These are phyloP conservation scores for Mycena haematopus DNA, from an alignment of 768 basidiomycete genomes.

Conservation along the genomic window DNA sequence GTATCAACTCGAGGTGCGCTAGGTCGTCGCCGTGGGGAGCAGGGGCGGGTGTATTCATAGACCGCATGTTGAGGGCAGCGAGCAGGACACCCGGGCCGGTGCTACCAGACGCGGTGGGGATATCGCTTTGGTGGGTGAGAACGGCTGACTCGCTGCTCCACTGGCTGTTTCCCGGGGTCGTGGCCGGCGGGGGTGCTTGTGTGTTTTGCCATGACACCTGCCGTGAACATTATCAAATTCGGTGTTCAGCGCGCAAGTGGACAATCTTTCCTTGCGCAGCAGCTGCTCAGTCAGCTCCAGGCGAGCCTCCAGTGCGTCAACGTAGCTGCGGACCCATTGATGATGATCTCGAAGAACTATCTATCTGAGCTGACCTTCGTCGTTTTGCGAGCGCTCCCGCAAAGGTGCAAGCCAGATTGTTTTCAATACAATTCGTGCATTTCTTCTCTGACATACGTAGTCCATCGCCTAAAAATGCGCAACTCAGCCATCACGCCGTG, in stretches of 20 bases:
- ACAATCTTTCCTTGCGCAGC: conserved; percentile 3
- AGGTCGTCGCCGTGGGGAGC: conserved; percentile 22
- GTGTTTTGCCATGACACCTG: not conserved
- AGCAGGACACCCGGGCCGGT: conserved; percentile 18
- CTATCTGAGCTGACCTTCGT: not conserved
- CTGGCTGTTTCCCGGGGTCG: not conserved
- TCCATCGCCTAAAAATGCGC: not conserved
- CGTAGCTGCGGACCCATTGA: not conserved
- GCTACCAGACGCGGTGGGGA: not conserved
- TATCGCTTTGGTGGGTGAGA: not conserved
- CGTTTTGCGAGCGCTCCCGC: not conserved
- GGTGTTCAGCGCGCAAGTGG: not conserved
- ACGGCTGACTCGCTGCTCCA: conserved; percentile 1
- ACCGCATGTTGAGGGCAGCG: conserved; percentile 18
- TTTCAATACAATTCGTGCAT: conserved; percentile 3
- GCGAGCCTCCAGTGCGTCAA: conserved; percentile 1
- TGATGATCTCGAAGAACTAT: not conserved
- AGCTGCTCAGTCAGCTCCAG: conserved; percentile 1
- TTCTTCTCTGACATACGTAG: conserved; percentile 10
- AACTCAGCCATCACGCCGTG: not conserved
- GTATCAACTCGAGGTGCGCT: conserved; percentile 14
- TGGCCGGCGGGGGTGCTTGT: not conserved
- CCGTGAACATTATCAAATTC: not conserved
- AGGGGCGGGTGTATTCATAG: conserved; percentile 22
- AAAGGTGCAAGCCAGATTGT: not conserved